phyloP scores from a whole-genome alignment of 1,284 basidiomycete genomes.

The Marasmius sp. region DNA sequence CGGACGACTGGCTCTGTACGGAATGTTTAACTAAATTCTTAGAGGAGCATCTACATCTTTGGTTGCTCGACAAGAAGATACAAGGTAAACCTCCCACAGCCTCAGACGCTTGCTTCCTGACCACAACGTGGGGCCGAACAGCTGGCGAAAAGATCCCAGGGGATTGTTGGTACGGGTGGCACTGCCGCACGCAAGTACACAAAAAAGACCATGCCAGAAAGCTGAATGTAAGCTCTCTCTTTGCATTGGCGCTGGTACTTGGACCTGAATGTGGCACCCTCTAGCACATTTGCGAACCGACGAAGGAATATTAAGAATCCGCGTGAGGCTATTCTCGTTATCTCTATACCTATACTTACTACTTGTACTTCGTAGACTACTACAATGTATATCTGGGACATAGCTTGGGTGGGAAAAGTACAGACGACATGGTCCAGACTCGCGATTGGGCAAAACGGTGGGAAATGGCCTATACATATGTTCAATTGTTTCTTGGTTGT shows the following conservation, averaged over 20 bases:
- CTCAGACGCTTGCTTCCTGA: not conserved
- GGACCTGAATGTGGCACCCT: too few species aligned
- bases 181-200: conserved; percentile 29
- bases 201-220: conserved; percentile 22
- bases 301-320: too few species aligned
- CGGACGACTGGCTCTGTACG: conserved; percentile 32
- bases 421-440: too few species aligned
- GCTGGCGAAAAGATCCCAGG: conserved; percentile 6
- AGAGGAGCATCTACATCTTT: conserved; percentile 17
- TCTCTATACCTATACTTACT: too few species aligned
- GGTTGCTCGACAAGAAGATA: conserved; percentile 8
- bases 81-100: conserved; percentile 6
- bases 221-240: conserved; percentile 22
- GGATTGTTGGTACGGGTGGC: conserved; percentile 27
- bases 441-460: too few species aligned
- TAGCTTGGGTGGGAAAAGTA: too few species aligned
- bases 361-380: too few species aligned
- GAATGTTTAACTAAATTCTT: conserved; percentile 29
- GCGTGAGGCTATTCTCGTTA: too few species aligned
- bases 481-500: too few species aligned
- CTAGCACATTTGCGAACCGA: too few species aligned
- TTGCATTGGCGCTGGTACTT: not conserved
- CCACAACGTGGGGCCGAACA: not conserved
- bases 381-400: too few species aligned
- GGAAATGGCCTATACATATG: too few species aligned